A percentile compares a stretch with the other conserved stretches of the same genome.
phyloP scores from a whole-genome alignment of 2,329 filamentous ascomycete genomes.

The Penicillium sp. region DNA sequence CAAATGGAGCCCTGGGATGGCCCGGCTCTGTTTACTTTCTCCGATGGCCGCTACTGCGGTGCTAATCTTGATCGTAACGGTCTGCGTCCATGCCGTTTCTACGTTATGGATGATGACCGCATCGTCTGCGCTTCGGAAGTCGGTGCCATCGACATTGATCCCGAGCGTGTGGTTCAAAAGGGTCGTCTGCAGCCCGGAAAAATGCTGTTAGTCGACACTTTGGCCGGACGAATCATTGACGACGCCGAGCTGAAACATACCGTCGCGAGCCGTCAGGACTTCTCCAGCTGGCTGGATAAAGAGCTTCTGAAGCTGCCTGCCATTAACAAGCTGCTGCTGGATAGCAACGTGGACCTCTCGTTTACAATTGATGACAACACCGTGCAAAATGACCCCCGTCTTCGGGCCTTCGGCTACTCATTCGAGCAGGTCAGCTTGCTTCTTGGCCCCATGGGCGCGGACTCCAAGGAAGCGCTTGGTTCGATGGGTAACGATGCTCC shows the following conservation, averaged over 20 bases:
- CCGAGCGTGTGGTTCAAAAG: constrained; percentile 88
- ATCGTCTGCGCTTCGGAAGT: constrained; percentile 98
- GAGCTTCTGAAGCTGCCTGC: constrained; percentile 81
- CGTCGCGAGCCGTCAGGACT: constrained; percentile 84
- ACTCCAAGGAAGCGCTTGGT: constrained; percentile 94
- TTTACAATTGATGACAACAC: constrained; percentile 69
- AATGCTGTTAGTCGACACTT: constrained; percentile 94
- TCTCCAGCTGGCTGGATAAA: constrained; percentile 83
- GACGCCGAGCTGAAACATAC: constrained; percentile 89
- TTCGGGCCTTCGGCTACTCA: constrained; percentile 90
- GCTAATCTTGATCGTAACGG: constrained; percentile 96
- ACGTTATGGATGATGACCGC: constrained; percentile 93
- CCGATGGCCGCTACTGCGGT: constrained; percentile 94
- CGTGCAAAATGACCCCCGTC: constrained; percentile 80
- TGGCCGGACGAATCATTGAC: constrained; percentile 89
- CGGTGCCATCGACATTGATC: constrained; percentile 88
- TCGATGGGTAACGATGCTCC: constrained; percentile 98
- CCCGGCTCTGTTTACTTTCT: constrained; percentile 94
- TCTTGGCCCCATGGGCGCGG: constrained; percentile 92
- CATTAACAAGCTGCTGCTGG: constrained; percentile 66
- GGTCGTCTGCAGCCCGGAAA: constrained; percentile 91
- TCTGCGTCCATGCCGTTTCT: constrained; percentile 93
- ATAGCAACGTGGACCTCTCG: constrained; percentile 64
- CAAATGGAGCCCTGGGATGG: constrained; percentile 99
- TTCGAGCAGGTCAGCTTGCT: constrained; percentile 93